Evolutionary conservation across 129 eudicot genomes (phyloP).

Genomic region (Rutidosis leptorrhynchoides): DNA sequence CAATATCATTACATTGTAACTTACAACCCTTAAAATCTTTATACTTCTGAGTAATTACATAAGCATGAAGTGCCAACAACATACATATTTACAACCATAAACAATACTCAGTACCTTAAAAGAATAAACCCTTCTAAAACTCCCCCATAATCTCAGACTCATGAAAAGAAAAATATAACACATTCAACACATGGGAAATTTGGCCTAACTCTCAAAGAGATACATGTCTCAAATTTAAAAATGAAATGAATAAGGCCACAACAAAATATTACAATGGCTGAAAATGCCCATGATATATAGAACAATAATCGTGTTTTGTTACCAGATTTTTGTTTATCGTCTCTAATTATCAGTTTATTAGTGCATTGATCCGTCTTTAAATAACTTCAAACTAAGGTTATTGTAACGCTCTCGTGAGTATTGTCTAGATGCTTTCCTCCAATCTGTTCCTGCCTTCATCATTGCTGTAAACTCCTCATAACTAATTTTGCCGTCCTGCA

Average conservation of each 20-base stretch:
- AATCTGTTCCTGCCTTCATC: conserved; percentile 93
- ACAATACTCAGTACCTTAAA: conserved; percentile 13
- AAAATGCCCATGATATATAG: conserved; percentile 13
- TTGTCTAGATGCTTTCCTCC: conserved; percentile 94
- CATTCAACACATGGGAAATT: conserved; percentile 21
- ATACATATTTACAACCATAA: conserved; percentile 41
- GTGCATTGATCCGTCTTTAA: conserved; percentile 62
- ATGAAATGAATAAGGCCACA: conserved; percentile 29
- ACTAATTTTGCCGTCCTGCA: conserved; percentile 76
- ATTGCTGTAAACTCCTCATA: conserved; percentile 77
- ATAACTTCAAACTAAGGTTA: conserved; percentile 65
- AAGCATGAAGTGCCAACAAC: conserved; percentile 17
- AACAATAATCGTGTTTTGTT: conserved; percentile 14
- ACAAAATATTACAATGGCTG: conserved; percentile 11
- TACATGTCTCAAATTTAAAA: conserved; percentile 14
- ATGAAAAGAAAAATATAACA: conserved; percentile 14
- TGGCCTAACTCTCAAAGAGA: conserved; percentile 6
- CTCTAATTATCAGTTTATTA: conserved; percentile 17
- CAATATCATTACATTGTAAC: neutral
- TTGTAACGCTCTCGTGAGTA: conserved; percentile 81
- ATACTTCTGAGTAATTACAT: neutral
- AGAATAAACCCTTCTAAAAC: conserved; percentile 11
- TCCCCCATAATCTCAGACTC: conserved; percentile 14
- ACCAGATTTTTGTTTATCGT: conserved; percentile 16
- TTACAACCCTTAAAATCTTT: neutral